Evolutionary conservation across 78 protist species (phyloP).

Genomic region (Paratrimastix pyriformis): DNA sequence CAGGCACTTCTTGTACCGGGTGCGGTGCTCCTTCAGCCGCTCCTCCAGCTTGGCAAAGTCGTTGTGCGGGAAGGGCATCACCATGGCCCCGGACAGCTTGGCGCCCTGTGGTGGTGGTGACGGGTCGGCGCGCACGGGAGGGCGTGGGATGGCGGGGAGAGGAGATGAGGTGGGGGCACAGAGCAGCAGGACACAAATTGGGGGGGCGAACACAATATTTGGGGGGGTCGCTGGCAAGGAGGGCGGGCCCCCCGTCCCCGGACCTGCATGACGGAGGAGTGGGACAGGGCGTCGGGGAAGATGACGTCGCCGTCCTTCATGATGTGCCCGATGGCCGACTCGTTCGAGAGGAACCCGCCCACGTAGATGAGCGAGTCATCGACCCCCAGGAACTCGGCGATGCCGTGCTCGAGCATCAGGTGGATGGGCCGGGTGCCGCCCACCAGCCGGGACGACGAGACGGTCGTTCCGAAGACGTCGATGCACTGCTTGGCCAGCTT

Average conservation of each 20-base stretch:
- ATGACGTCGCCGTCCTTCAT: background rate
- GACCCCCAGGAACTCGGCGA: background rate
- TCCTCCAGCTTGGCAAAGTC: background rate
- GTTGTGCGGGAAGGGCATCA: conserved; percentile 6
- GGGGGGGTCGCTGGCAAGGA: too few relatives aligned
- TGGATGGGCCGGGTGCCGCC: background rate
- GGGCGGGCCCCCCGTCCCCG: too few relatives aligned
- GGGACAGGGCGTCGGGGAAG: background rate
- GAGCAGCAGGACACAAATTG: too few relatives aligned
- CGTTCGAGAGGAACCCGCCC: background rate
- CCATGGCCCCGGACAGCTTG: background rate
- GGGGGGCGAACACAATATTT: too few relatives aligned
- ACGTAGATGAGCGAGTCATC: background rate
- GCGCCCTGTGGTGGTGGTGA: too few relatives aligned
- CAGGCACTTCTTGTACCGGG: background rate
- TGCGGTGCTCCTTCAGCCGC: background rate
- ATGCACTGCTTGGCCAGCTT: background rate
- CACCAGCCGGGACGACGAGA: background rate
- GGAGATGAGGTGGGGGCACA: too few relatives aligned
- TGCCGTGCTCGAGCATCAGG: background rate
- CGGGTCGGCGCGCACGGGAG: too few relatives aligned
- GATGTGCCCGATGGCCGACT: background rate
- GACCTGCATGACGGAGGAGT: background rate
- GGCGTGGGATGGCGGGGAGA: too few relatives aligned
- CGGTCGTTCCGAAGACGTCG: background rate